These are phyloP conservation scores for Tanacetum coccineum DNA, from an alignment of 129 eudicot genomes.

Conservation along the genomic window DNA sequence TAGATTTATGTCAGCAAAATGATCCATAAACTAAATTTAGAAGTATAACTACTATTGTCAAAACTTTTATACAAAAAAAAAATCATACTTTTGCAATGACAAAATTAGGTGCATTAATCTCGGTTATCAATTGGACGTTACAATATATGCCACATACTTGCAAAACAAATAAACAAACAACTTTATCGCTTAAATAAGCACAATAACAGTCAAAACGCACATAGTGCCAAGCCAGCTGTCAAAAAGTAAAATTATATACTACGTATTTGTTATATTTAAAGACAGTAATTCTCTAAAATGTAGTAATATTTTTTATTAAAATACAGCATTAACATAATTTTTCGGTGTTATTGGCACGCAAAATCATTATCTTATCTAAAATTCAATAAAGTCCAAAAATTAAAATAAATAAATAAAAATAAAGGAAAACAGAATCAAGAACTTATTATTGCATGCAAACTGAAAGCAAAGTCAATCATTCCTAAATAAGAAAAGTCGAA, in stretches of 20 bases:
- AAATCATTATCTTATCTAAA: not conserved
- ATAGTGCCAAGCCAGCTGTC: not conserved
- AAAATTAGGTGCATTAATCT: not conserved
- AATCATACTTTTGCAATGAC: not conserved
- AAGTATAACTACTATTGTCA: not conserved
- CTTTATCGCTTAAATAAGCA: not conserved
- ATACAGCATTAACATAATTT: not conserved
- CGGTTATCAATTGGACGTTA: not conserved
- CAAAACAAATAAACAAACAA: not conserved
- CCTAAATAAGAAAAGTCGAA: slow-evolving; percentile 15
- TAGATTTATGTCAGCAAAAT: not conserved
- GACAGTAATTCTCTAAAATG: no score
- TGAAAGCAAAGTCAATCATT: slow-evolving; percentile 29
- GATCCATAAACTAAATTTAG: not conserved
- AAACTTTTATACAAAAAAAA: not conserved
- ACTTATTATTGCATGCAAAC: slow-evolving; percentile 26
- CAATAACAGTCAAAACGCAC: not conserved
- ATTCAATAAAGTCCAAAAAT: not conserved
- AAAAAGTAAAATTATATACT: not conserved
- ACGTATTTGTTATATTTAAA: not conserved
- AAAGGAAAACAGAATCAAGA: slow-evolving; percentile 19
- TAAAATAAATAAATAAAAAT: not conserved
- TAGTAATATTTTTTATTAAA: not conserved
- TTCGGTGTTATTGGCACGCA: not conserved
- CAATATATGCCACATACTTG: not conserved